Base-by-base conservation (phyloP, 768 basidiomycete species). In the Pulveroboletus sp. region DNA sequence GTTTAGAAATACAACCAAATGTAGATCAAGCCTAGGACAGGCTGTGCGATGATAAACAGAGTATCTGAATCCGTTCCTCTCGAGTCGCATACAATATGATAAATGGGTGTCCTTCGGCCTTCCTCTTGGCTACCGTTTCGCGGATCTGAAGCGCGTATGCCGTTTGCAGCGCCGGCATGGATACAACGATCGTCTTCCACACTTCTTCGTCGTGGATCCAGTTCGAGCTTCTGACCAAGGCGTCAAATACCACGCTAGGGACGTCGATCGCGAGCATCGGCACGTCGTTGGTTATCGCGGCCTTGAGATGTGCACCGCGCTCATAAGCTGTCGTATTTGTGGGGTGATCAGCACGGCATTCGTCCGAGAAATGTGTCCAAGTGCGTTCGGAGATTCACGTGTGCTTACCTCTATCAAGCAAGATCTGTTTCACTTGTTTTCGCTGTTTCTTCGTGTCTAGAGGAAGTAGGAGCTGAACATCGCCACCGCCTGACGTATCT, bases 201-300 rank as follows among this genome's bases (percentile, higher is more conserved):
- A 74, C 71, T 35, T 90, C 86, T 39, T 92, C 89, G 52, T 89
- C 86, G 5, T 75, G 76, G 24, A 89, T 67, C 89, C 89, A 91
- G 14, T 69, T 63, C 4, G 80, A 61, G 32, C 65, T 79, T 59
- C 72, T 76, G 27, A 75, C 73, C 73, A 92, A 77, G 2, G 72
- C 58, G 41, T 89, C 85, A 54, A 89, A 89, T 2, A 81, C 75
- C 7, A 69, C 51, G 0, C 75, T 64, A 1, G 81, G 70, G 9
- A 90, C 81, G 49, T 91, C 89, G 13, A 91, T 74, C 2, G 81
- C 87, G n/a, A 92, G 68, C 18, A 79, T 80, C 1, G 86, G 84
- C 53, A 87, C 71, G 9, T 80, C 81, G 9, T 69, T 73, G 50
- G 82, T 78, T 24, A 85, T 69, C 0, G 82, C 76, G 9, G 74